phyloP scores from a whole-genome alignment of 2,329 filamentous ascomycete species.

The Sordariomycetes sp. region DNA sequence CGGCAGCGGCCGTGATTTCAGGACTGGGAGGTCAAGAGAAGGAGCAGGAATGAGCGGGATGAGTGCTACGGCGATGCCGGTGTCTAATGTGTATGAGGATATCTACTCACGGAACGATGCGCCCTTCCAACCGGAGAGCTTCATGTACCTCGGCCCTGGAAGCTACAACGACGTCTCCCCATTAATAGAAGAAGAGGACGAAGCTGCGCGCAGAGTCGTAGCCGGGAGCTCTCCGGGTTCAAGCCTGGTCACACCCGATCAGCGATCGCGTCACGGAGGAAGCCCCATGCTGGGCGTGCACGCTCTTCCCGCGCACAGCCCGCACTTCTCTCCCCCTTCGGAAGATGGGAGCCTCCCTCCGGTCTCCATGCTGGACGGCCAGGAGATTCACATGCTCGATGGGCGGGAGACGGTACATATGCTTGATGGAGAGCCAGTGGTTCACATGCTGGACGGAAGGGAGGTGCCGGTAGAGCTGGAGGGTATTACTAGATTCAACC shows the following conservation, averaged over 20 bases:
- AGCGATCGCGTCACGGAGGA: no score
- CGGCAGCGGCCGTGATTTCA: no score
- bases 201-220: constrained; percentile 9
- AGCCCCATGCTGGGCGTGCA: no score
- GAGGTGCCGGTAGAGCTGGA: constrained; percentile 22
- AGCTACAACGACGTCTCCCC: constrained; percentile 36
- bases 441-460: constrained; percentile 24
- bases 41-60: constrained; percentile 18
- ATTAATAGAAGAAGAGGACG: constrained; percentile 27
- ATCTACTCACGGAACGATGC: constrained; percentile 22
- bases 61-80: constrained; percentile 3
- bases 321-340: neutral
- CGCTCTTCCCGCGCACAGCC: neutral
- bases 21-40: no score
- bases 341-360: neutral
- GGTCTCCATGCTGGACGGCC: neutral
- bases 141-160: constrained; percentile 42
- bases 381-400: neutral
- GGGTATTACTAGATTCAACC: constrained; percentile 16
- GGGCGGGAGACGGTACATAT: neutral
- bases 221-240: neutral
- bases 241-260: no score
- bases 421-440: constrained; percentile 6
- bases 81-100: constrained; percentile 7
- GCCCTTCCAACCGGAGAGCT: constrained; percentile 42